Base-by-base conservation (phyloP, 2,329 filamentous ascomycete species). In the Diaporthe australafricana region DNA sequence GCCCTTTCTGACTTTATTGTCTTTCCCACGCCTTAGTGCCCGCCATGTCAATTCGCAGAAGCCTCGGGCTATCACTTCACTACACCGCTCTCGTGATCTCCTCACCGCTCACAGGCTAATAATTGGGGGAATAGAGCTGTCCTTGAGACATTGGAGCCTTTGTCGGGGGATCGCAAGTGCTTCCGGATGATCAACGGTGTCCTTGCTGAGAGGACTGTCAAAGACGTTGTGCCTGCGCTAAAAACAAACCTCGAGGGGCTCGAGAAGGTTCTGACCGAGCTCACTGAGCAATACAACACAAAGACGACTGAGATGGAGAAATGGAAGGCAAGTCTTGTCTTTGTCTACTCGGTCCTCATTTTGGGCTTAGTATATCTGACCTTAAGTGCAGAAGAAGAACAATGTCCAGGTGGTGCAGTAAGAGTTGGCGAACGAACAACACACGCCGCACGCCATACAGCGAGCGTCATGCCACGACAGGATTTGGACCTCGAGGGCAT, bases 171-270 rank as follows among this genome's bases (percentile, higher is more conserved):
- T 76, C 93, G 96, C 78, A 99, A 98, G 86, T 98, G 96, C 84
- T 99, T 98, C 85, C 95, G 96, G 77, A 94, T 99, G 90, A 97
- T 99, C 82, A 98, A 99, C 82, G 96, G 96, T 56, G 95, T 98
- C 30, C 86, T 99, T 72, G 94, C 98, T 68, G 96, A 99, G 86
- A 90, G 95, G 77, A 98, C 96, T 20, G 94, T 99, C 76, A 89
- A 94, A 82, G 96, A 98, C 82, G 94, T 99, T 16, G 87, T 97
- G 70, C 96, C 96, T 7, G 93, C 94, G 32, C 87, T 99, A 73
- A 92, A 94, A 84, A 98, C 95, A 25, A 98, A 99, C 81, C 93
- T 94, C 32, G 96, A 98, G 75, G 96, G 96, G 1, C 81, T 99
- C 80, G 96, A 93, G 84, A 97, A 98, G 84, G 95, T 98, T 38